These are phyloP conservation scores for Coemansia sp. DNA, from an alignment of 192 early-diverging fungal genomes.

Conservation along the genomic window DNA sequence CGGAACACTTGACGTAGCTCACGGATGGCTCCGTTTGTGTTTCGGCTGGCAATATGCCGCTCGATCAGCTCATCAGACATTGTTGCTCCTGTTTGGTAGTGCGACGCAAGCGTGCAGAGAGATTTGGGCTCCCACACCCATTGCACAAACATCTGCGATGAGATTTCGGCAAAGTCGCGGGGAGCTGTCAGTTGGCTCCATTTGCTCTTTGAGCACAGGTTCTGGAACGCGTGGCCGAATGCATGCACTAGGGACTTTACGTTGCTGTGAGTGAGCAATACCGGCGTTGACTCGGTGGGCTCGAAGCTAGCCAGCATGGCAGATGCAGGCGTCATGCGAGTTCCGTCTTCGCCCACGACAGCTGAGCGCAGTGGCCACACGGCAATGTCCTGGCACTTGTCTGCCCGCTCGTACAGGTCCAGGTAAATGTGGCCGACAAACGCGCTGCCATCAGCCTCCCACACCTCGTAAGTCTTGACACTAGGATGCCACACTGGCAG, in stretches of 20 bases:
- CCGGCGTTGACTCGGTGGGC: constrained; percentile 58
- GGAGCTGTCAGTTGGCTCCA: constrained; percentile 62
- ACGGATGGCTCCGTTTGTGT: constrained; percentile 62
- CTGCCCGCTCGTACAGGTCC: constrained; percentile 68
- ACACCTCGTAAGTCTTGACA: constrained; percentile 67
- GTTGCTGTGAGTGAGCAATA: constrained; percentile 70
- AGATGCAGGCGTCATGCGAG: constrained; percentile 55
- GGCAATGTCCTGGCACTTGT: constrained; percentile 69
- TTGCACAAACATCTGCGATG: constrained; percentile 80
- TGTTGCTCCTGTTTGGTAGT: constrained; percentile 65
- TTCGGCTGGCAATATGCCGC: constrained; percentile 58
- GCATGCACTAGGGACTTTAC: constrained; percentile 78
- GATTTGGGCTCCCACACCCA: constrained; percentile 62
- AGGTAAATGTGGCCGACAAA: constrained; percentile 68
- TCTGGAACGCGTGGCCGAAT: constrained; percentile 65
- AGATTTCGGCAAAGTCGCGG: constrained; percentile 80
- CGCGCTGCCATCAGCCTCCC: constrained; percentile 56
- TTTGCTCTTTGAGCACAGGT: constrained; percentile 65
- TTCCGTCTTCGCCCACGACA: constrained; percentile 33
- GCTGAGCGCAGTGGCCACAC: constrained; percentile 36
- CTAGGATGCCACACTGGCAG: constrained; percentile 69
- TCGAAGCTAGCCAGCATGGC: constrained; percentile 65
- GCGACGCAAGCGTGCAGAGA: constrained; percentile 54
- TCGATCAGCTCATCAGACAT: constrained; percentile 66
- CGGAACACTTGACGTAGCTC: constrained; percentile 69